Evolutionary conservation across 1,284 basidiomycete genomes (phyloP), one percentile per base, ranked within the genome.

Genomic region (Chondrostereum purpureum): DNA sequence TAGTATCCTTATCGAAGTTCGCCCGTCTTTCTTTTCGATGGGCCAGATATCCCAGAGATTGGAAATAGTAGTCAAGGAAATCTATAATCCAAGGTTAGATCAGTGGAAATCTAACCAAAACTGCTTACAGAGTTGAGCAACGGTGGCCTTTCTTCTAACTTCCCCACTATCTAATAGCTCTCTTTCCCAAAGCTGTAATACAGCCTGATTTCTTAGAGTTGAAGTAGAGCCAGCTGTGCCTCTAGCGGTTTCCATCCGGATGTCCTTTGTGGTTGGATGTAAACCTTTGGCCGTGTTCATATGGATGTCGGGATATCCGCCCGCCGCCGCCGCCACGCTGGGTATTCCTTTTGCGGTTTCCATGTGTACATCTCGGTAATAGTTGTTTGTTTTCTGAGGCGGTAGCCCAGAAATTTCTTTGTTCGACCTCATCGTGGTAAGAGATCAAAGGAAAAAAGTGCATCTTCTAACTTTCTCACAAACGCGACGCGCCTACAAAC

Each of bases 41-140:
- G 19, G 85, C 78, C 47, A 96, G 75, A 66, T 96, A 96, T 18
- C 89, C 90, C 33, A 97, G 76, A 0, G 83, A 76, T 61, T 95
- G 91, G 61, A 96, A 95, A 67, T 95, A 94, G 60, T 94, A 95
- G 63, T 95, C 92, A 23, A 94, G 76, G 66, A 94, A 95, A 68
- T 92, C 91, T 93, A 53, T 34, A n/a, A n/a, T n/a, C n/a, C n/a
- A n/a, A n/a, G n/a, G n/a, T n/a, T n/a, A n/a, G n/a, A n/a, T n/a
- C n/a, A n/a, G n/a, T n/a, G n/a, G n/a, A n/a, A n/a, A n/a, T n/a
- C n/a, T n/a, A n/a, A n/a, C n/a, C n/a, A n/a, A n/a, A n/a, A n/a
- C n/a, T n/a, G 70, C 83, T 60, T 60, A 94, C 92, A 97, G 37
- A 97, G 79, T 60, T 97, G 94, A 18, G 92, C 92, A 10, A 97